Evolutionary conservation across 108 stramenopile species (phyloP), one percentile per base, ranked within the genome.

Genomic region (Conticribra weissflogii): DNA sequence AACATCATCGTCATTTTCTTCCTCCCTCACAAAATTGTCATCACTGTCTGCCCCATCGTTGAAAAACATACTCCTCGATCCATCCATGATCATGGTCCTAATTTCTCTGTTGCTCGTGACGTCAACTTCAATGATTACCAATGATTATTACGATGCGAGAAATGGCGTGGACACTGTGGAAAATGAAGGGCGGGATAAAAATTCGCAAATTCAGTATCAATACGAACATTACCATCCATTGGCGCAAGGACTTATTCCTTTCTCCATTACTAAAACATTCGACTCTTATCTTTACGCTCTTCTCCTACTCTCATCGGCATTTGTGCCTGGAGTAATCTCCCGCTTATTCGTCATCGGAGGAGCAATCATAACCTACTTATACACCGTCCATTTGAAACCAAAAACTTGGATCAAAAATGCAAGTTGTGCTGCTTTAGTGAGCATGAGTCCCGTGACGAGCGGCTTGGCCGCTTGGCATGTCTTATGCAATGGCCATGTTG

Each of bases 101-200:
- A 29, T 84, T 0, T 77, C 84, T 7, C 59, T 90, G 9, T 34
- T 90, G 24, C 66, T 89, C 9, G 84, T 82, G 4, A 85, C 88
- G 0, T 74, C 88, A 12, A 87, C 87, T 28, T 61, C 56, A 45
- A 92, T 92, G 91, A 63, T 92, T 29, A 86, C 89, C 56, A 92
- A 92, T 74, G 91, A 92, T 76, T 89, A 89, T 60, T 89, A 89
- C 70, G 91, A 92, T 68, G 71, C 72, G 14, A 75, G 82, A 32
- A 63, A 71, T 57, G 87, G 86, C 27, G 69, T 79, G 18, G 88
- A 92, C 66, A 16, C 70, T 22, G 25, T 41, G 50, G 47, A 65
- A 56, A 17, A 28, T 0, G 41, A 54, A 17, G 47, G 71, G 19
- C 31, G 27, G 3, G 19, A 61, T 57, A 17, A 36, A 8, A 15